phyloP scores from a whole-genome alignment of 305 asterid species.

The Fraxinus greggii region DNA sequence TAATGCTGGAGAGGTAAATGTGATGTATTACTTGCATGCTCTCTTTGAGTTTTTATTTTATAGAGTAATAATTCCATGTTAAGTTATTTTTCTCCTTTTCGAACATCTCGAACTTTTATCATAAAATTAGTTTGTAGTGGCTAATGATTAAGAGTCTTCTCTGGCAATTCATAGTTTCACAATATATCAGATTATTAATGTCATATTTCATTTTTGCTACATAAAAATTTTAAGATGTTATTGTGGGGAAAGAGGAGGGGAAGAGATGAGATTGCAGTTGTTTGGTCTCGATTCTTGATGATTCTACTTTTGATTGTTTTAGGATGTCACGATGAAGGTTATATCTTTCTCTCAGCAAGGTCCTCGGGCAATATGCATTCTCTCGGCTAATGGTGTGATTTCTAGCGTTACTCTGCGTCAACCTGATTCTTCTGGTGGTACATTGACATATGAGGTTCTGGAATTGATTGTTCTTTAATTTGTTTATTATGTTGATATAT shows the following conservation, averaged over 20 bases:
- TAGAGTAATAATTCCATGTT: neutral
- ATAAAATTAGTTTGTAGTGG: neutral
- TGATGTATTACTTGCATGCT: neutral
- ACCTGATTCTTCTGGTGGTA: conserved; percentile 95
- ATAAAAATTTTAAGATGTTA: neutral
- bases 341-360: conserved; percentile 57
- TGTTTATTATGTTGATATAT: neutral
- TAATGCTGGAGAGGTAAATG: conserved; percentile 84
- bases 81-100: neutral
- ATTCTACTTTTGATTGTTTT: conserved; percentile 8
- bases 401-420: conserved; percentile 91
- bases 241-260: neutral
- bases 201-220: neutral
- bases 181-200: neutral
- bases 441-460: conserved; percentile 86
- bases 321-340: conserved; percentile 57
- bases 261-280: neutral
- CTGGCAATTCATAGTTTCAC: neutral
- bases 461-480: neutral
- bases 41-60: neutral
- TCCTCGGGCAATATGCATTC: conserved; percentile 60
- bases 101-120: neutral
- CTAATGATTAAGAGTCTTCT: neutral
- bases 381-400: conserved; percentile 81
- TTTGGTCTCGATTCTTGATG: neutral